A percentile compares a stretch with the other conserved stretches of the same genome.
Conservation (phyloP, 1,284 basidiomycete genomes). For the Wolfiporia cocos region DNA sequence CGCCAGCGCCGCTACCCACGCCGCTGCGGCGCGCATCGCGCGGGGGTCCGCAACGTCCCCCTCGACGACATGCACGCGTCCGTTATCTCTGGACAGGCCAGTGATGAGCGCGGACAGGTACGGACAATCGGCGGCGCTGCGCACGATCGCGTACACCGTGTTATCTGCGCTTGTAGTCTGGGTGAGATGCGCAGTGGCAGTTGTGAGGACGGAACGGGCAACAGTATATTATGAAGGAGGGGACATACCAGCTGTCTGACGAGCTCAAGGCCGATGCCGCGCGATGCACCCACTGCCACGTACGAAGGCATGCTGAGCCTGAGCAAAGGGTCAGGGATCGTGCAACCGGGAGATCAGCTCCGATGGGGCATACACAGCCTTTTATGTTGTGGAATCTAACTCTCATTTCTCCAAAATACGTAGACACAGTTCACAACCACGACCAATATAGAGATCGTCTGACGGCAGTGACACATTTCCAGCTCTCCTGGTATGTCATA, state of each 20-base stretch:
- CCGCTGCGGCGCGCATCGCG: constrained; percentile 10
- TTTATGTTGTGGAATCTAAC: too few species aligned
- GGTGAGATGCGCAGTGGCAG: not conserved
- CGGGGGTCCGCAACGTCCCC: constrained; percentile 17
- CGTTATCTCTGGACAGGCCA: constrained; percentile 10
- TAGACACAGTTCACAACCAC: too few species aligned
- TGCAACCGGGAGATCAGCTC: too few species aligned
- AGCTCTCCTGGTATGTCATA: too few species aligned
- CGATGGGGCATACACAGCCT: too few species aligned
- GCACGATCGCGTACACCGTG: constrained; percentile 21
- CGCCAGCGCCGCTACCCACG: constrained; percentile 16
- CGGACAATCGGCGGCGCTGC: constrained; percentile 14
- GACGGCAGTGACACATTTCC: too few species aligned
- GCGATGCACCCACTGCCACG: constrained; percentile 18
- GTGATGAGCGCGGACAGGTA: constrained; percentile 7
- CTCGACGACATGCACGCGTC: constrained; percentile 21
- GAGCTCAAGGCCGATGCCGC: constrained; percentile 18
- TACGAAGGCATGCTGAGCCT: constrained; percentile 17
- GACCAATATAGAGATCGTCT: too few species aligned
- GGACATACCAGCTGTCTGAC: constrained; percentile 12
- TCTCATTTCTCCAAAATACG: too few species aligned
- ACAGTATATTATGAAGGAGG: not conserved
- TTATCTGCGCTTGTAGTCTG: constrained; percentile 9
- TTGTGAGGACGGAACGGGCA: too few species aligned
- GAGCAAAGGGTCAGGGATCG: not conserved